Percentiles rank a stretch among this genome's conserved stretches.
phyloP scores from a whole-genome alignment of 495 filamentous ascomycete species.

The Annulohypoxylon moriforme region DNA sequence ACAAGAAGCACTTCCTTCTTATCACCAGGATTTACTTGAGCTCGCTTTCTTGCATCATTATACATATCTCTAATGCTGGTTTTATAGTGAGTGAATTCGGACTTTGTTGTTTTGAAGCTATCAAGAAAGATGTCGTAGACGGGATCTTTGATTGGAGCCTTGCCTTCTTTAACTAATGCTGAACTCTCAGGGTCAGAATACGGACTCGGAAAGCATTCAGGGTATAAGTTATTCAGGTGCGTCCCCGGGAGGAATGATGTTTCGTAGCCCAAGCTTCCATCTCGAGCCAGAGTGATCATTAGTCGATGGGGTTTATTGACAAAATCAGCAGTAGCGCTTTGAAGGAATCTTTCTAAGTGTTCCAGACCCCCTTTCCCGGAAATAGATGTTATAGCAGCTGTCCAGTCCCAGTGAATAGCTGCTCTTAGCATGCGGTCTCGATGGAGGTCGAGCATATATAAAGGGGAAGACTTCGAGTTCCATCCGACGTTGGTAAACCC shows the following conservation, averaged over 20 bases:
- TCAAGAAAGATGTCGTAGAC: slow-evolving; percentile 69
- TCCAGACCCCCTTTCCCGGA: slow-evolving; percentile 57
- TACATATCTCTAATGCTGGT: slow-evolving; percentile 77
- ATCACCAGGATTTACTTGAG: slow-evolving; percentile 65
- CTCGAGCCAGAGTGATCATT: slow-evolving; percentile 63
- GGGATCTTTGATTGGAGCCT: slow-evolving; percentile 42
- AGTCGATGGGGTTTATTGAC: slow-evolving; percentile 55
- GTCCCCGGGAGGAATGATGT: slow-evolving; percentile 60
- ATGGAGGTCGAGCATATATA: slow-evolving; percentile 88
- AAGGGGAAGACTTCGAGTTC: slow-evolving; percentile 66
- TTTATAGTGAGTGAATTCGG: slow-evolving; percentile 78
- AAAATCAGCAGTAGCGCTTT: slow-evolving; percentile 26
- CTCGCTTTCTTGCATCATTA: slow-evolving; percentile 68
- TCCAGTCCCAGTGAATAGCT: slow-evolving; percentile 75
- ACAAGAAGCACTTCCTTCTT: slow-evolving; percentile 79
- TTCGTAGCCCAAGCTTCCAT: slow-evolving; percentile 64
- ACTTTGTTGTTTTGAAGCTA: slow-evolving; percentile 59
- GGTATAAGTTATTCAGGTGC: slow-evolving; percentile 64
- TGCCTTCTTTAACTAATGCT: background rate
- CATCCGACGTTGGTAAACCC: slow-evolving; percentile 53
- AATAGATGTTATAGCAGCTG: slow-evolving; percentile 55
- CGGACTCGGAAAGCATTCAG: slow-evolving; percentile 56
- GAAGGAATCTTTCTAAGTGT: slow-evolving; percentile 44
- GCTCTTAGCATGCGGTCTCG: slow-evolving; percentile 80
- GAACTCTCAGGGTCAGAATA: background rate